These are phyloP conservation scores for Neurospora cerealis DNA, from an alignment of 495 filamentous ascomycete genomes.

Conservation along the genomic window DNA sequence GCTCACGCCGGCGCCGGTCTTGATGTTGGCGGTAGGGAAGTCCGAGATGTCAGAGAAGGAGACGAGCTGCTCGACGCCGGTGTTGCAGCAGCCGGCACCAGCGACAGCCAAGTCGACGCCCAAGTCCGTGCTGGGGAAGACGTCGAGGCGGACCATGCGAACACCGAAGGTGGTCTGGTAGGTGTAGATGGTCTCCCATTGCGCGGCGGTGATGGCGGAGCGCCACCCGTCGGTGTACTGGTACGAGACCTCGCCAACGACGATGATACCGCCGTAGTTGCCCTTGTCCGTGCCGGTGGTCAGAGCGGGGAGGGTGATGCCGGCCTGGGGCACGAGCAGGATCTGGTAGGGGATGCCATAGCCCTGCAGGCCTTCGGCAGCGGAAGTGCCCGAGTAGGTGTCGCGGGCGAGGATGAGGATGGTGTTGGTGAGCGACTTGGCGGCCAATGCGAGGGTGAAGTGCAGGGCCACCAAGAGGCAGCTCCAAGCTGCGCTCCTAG, in stretches of 20 bases:
- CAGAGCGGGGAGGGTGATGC: constrained; percentile 40
- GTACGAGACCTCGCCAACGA: constrained; percentile 48
- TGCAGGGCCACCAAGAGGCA: background rate
- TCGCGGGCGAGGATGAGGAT: constrained; percentile 51
- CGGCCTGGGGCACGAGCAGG: constrained; percentile 42
- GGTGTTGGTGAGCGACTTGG: constrained; percentile 26
- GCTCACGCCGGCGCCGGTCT: constrained; percentile 20
- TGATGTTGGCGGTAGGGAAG: constrained; percentile 42
- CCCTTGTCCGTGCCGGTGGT: constrained; percentile 34
- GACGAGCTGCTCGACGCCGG: constrained; percentile 42
- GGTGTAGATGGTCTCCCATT: constrained; percentile 46
- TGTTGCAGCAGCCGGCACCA: constrained; percentile 27
- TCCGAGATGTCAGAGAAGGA: constrained; percentile 37
- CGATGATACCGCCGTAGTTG: constrained; percentile 49
- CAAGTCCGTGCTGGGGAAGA: constrained; percentile 42
- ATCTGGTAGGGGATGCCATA: constrained; percentile 52
- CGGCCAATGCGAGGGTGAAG: constrained; percentile 3
- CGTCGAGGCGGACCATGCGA: constrained; percentile 52
- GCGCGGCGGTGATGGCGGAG: constrained; percentile 45
- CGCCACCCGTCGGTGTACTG: constrained; percentile 38
- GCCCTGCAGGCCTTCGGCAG: constrained; percentile 45
- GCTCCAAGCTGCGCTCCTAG: background rate
- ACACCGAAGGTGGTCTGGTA: constrained; percentile 51
- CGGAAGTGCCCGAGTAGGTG: constrained; percentile 31
- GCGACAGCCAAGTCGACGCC: constrained; percentile 22